Evolutionary conservation across 2,329 filamentous ascomycete species (phyloP).

Genomic region (Tolypocladium nubicola): DNA sequence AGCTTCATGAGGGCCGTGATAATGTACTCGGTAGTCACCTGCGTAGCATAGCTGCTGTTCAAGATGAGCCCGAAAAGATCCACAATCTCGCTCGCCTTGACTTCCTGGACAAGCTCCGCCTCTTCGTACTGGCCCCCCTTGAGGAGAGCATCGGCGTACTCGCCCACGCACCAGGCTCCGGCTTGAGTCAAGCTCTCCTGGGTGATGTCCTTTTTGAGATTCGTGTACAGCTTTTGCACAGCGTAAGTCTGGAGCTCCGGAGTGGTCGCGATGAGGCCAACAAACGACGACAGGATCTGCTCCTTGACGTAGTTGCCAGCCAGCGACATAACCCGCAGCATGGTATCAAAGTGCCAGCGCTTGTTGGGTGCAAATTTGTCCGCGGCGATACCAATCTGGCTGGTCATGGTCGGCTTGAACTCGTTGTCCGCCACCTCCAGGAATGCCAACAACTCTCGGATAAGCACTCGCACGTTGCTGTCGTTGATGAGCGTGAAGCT

Average conservation of each 20-base stretch:
- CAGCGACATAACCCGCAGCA: conserved; percentile 84
- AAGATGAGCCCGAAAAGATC: conserved; percentile 89
- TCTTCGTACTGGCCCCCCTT: conserved; percentile 87
- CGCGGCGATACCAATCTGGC: conserved; percentile 92
- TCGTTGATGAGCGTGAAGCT: conserved; percentile 99
- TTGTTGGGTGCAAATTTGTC: conserved; percentile 96
- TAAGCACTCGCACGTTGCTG: conserved; percentile 84
- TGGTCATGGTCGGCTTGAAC: conserved; percentile 98
- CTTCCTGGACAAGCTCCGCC: conserved; percentile 70
- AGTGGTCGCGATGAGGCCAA: conserved; percentile 88
- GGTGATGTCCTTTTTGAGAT: conserved; percentile 91
- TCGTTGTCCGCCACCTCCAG: conserved; percentile 95
- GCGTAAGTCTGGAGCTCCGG: conserved; percentile 93
- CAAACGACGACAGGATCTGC: conserved; percentile 92
- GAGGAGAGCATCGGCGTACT: conserved; percentile 87
- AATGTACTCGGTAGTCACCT: conserved; percentile 91
- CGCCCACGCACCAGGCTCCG: conserved; percentile 94
- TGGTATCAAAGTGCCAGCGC: conserved; percentile 96
- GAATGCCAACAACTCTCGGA: conserved; percentile 88
- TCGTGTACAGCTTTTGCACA: conserved; percentile 85
- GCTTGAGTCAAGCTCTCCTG: conserved; percentile 92
- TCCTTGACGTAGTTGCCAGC: conserved; percentile 97
- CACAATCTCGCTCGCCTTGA: conserved; percentile 82
- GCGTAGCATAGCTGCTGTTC: conserved; percentile 87
- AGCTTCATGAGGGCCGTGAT: conserved; percentile 91